These are phyloP conservation scores for Chaetoceros tenuissimus DNA, from an alignment of 108 stramenopile species.

Conservation along the genomic window DNA sequence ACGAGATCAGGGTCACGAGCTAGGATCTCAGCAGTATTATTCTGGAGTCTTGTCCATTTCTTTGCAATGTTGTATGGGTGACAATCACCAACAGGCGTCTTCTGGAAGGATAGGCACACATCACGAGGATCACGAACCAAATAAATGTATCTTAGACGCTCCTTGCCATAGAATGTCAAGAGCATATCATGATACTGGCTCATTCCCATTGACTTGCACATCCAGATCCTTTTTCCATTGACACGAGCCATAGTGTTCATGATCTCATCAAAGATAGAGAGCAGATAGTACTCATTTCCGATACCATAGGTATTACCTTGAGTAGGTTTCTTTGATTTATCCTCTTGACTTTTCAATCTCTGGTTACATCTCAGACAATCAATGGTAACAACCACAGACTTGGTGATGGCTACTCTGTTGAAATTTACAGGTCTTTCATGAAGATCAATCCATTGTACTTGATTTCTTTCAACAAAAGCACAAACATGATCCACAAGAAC, in stretches of 20 bases:
- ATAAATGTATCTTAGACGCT: slow-evolving; percentile 27
- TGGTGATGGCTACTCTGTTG: slow-evolving; percentile 2
- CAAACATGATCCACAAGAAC: slow-evolving; percentile 33
- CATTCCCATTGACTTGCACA: slow-evolving; percentile 37
- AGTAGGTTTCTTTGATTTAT: no score
- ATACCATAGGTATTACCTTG: not conserved
- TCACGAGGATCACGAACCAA: slow-evolving; percentile 33
- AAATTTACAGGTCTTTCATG: slow-evolving; percentile 15
- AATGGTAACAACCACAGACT: no score
- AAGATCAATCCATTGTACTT: slow-evolving; percentile 26
- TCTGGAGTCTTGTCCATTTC: slow-evolving; percentile 28
- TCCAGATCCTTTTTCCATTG: slow-evolving; percentile 25
- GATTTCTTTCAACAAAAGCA: slow-evolving; percentile 32
- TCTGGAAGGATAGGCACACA: slow-evolving; percentile 26
- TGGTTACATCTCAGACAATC: no score
- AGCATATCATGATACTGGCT: slow-evolving; percentile 15
- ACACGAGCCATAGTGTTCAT: slow-evolving; percentile 14
- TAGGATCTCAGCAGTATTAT: no score
- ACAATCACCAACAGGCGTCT: slow-evolving; percentile 31
- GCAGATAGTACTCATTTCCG: slow-evolving; percentile 12
- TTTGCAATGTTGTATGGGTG: slow-evolving; percentile 23
- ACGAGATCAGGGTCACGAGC: slow-evolving; percentile 14
- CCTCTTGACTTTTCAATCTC: no score
- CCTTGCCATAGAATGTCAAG: slow-evolving; percentile 21
- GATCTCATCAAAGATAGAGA: slow-evolving; percentile 24